Base-by-base conservation (phyloP, 2,329 filamentous ascomycete species). In the Huntiella moniliformis region DNA sequence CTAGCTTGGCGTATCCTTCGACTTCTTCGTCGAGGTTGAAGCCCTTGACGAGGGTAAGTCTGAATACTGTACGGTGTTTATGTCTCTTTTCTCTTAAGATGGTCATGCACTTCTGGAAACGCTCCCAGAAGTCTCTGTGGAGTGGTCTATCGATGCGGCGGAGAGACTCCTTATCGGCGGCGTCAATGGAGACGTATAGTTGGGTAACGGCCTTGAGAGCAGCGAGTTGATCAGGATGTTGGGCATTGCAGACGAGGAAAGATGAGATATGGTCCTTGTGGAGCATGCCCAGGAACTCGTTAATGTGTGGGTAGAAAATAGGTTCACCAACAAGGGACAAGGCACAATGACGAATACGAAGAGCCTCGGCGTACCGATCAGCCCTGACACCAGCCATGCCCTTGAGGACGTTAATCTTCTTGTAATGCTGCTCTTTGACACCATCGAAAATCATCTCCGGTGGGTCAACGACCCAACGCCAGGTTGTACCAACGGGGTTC, bases 231-330 rank as follows among this genome's bases (percentile, higher is more conserved):
- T 92, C 85, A 0, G 88, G 91, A 57, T 96, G 88, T 61, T 96
- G 91, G 1, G 88, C 88, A 57, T 96, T 96, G 68, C 88, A 96
- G 48, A 98, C 91, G 0, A 96, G 68, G 65, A 96, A 98, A 31
- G 82, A 91, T 3, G 84, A 93, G 53, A 96, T 95, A 54, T 77
- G 79, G 59, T 93, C 82, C 10, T 61, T 66, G 63, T 96, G 88
- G 52, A 98, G 70, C 68, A 96, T 74, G 8, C 66, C 71, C 1
- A 92, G 67, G 56, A 96, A 87, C 57, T 87, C 81, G 61, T 98
- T 95, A 68, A 96, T 96, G 57, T 93, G 79, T 7, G 91, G 91
- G 61, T 96, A 96, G 65, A 96, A 96, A 55, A 95, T 95, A n/a
- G 88, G 88, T 61, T 98, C 88, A 54, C 91, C 88, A 16, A 98